Evolutionary conservation across 805 yeast species (phyloP).

Genomic region (Candida ipomoeae): DNA sequence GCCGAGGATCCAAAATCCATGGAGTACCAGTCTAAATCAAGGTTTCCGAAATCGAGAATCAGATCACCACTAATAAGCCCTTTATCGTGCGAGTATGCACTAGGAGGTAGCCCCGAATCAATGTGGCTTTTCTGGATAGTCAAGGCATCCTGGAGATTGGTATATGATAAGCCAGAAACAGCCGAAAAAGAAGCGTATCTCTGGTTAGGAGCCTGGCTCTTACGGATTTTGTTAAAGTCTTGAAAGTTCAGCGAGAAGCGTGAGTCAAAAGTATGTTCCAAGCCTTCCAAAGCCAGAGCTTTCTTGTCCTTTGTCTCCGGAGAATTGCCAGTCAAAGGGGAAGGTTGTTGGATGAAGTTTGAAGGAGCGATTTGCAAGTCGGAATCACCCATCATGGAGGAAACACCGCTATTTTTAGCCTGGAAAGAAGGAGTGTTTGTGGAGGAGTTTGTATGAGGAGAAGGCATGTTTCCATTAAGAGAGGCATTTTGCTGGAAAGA

Average conservation of each 20-base stretch:
- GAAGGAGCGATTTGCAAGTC: constrained; percentile 10
- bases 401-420: constrained; percentile 1
- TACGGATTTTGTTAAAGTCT: constrained; percentile 6
- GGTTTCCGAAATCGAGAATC: constrained; percentile 18
- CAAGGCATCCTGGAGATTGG: constrained; percentile 45
- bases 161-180: constrained; percentile 55
- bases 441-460: constrained; percentile 24
- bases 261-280: constrained; percentile 9
- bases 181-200: constrained; percentile 65
- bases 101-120: constrained; percentile 25
- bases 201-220: constrained; percentile 6
- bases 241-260: constrained; percentile 10
- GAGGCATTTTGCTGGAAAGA: neutral
- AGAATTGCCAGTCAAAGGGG: constrained; percentile 22
- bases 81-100: constrained; percentile 29
- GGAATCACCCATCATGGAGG: constrained; percentile 7
- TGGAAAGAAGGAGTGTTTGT: constrained; percentile 24
- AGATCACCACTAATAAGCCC: constrained; percentile 18
- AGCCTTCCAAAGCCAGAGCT: neutral
- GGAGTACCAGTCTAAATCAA: constrained; percentile 25
- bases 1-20: constrained; percentile 7
- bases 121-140: constrained; percentile 32
- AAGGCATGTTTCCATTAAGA: constrained; percentile 17
- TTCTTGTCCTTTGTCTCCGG: constrained; percentile 15
- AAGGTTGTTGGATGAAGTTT: constrained; percentile 21